Base-by-base conservation (phyloP, 805 yeast species). In the Dipodascus geniculatus region DNA sequence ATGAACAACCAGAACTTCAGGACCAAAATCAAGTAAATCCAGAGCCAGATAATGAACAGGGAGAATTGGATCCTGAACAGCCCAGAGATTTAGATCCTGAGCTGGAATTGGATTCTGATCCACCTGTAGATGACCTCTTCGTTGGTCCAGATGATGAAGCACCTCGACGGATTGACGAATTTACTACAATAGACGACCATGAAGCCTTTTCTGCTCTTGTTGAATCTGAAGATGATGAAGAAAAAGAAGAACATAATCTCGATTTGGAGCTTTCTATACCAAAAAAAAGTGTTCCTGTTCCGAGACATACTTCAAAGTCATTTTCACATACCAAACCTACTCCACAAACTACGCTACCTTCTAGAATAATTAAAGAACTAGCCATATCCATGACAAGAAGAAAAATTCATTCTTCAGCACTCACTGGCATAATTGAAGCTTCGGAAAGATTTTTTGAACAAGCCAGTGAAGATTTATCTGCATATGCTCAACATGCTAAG, bases 401-500 rank as follows among this genome's bases (percentile, higher is more conserved):
- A 3, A 48, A 38, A 17, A 33, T 60, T 20, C 52, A 48, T 19
- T 42, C 58, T 14, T 66, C 63, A n/a, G 61, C 65, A 2, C 11
- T 57, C 2, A 56, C 60, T 0, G 57, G 62, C 1, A 22, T 71
- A 1, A 33, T 57, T 3, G 58, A 59, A 2, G 63, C 66, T 1
- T 61, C 71, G 2, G 59, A 64, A 1, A 48, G 48, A 19, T 71
- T 61, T 55, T 62, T 71, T 42, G 63, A 60, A 22, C 68, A 64
- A 38, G 51, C 60, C 1, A 33, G 65, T 1, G 55, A 55, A 1
- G 73, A 68, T 52, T 53, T 71, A 3, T 51, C 54, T 1, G 65
- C 68, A 0, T 72, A 69, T 49, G 60, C 73, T 0, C 57, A 57
- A 1, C 74, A 72, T 54, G 63, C 70, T 1, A 58, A 55, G 28